Percentiles rank a stretch among this genome's conserved stretches.
phyloP scores from a whole-genome alignment of 2,329 filamentous ascomycete genomes.

The Corniculantispora saksenae region DNA sequence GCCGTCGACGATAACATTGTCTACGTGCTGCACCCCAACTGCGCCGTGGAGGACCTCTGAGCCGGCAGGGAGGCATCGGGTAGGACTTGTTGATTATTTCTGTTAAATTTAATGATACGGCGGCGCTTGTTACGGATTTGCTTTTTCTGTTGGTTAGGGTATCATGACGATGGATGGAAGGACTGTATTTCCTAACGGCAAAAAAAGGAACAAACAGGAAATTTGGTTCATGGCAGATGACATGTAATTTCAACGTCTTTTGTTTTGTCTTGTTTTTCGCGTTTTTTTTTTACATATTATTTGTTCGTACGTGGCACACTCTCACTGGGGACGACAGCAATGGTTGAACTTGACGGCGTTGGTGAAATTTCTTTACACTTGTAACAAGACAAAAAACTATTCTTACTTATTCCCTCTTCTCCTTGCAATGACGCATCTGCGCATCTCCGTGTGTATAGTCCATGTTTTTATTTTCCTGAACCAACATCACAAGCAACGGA shows the following conservation, averaged over 20 bases:
- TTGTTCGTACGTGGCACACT: not conserved
- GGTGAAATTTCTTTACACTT: conserved; percentile 14
- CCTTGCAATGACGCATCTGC: conserved; percentile 1
- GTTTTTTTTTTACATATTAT: not conserved
- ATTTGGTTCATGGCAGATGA: not conserved
- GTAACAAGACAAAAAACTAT: conserved; percentile 19
- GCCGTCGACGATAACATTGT: conserved; percentile 50
- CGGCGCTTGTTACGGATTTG: not conserved
- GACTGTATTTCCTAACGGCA: not conserved
- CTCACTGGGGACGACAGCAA: not conserved
- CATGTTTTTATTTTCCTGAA: conserved; percentile 1
- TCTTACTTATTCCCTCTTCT: conserved; percentile 15
- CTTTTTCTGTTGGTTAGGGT: not conserved
- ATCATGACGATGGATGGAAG: not conserved
- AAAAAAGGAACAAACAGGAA: not conserved
- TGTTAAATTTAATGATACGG: not conserved
- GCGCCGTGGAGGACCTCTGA: conserved; percentile 69
- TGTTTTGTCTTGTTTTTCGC: too few species aligned
- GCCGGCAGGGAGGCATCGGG: conserved; percentile 14
- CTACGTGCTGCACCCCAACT: conserved; percentile 94
- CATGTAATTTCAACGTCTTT: not conserved
- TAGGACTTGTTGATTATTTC: not conserved
- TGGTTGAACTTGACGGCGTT: conserved; percentile 1
- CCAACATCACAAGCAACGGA: conserved; percentile 2
- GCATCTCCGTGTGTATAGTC: not conserved